Conservation (phyloP, 2,329 filamentous ascomycete species). For the Pseudogymnoascus sp. region DNA sequence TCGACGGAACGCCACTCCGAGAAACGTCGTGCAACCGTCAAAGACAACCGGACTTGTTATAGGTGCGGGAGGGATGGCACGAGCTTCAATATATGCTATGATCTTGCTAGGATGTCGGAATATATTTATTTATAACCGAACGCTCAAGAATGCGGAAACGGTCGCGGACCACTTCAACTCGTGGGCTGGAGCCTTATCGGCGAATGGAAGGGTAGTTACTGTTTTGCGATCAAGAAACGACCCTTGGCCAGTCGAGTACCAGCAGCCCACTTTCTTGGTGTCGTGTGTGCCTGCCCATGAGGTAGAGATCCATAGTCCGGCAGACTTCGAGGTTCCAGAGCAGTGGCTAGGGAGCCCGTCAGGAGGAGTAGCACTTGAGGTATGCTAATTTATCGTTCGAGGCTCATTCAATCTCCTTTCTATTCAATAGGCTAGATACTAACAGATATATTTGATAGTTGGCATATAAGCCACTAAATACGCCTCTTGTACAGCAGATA, state of each 20-base stretch:
- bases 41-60: constrained; percentile 47
- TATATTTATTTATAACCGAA: constrained; percentile 69
- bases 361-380: constrained; percentile 67
- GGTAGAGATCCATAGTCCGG: constrained; percentile 54
- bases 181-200: constrained; percentile 25
- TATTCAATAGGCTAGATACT: neutral
- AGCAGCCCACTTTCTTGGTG: constrained; percentile 64
- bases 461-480: constrained; percentile 66
- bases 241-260: constrained; percentile 56
- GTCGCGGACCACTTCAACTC: constrained; percentile 64
- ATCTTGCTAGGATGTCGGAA: constrained; percentile 69
- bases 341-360: constrained; percentile 66
- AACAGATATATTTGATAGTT: constrained; percentile 30
- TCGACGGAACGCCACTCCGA: constrained; percentile 63
- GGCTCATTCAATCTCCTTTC: neutral
- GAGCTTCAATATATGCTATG: constrained; percentile 71
- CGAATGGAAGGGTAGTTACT: constrained; percentile 24
- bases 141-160: constrained; percentile 55
- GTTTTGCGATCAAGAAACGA: constrained; percentile 53
- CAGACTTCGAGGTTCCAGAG: constrained; percentile 61
- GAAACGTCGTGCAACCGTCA: constrained; percentile 52
- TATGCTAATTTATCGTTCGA: constrained; percentile 13
- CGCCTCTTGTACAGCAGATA: constrained; percentile 63
- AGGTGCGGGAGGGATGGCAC: constrained; percentile 67
- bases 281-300: constrained; percentile 69